Conservation (phyloP, 2,329 filamentous ascomycete species). For the Orbilia javanica region DNA sequence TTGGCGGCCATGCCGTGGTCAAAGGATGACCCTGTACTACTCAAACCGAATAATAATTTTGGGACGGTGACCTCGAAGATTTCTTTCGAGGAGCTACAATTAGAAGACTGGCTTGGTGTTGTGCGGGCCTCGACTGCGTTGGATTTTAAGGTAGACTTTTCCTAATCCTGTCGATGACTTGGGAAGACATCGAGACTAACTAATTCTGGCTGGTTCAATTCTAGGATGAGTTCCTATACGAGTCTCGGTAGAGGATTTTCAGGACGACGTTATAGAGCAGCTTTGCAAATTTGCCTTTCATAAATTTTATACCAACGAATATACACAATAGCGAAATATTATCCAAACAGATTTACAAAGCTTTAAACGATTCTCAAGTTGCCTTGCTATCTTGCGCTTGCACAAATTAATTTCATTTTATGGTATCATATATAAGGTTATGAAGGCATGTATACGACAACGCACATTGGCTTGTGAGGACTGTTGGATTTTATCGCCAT, state of each 20-base stretch:
- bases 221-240: neutral
- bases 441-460: too few relatives aligned
- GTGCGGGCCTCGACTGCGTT: neutral
- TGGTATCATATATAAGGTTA: too few relatives aligned
- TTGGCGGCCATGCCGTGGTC: conserved; percentile 1
- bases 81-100: neutral
- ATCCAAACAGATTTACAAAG: too few relatives aligned
- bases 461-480: too few relatives aligned
- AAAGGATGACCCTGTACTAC: neutral
- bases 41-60: conserved; percentile 3
- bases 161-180: neutral
- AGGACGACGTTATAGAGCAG: too few relatives aligned
- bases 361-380: too few relatives aligned
- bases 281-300: too few relatives aligned
- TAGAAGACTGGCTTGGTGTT: conserved; percentile 2
- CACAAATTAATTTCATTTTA: too few relatives aligned
- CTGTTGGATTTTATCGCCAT: too few relatives aligned
- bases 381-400: too few relatives aligned
- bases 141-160: neutral
- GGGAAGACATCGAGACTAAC: neutral
- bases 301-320: too few relatives aligned
- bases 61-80: neutral
- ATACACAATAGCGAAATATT: too few relatives aligned
- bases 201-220: neutral
- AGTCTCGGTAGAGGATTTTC: neutral